Conservation (phyloP, 2,329 filamentous ascomycete genomes). For the Verticillium dahliae region DNA sequence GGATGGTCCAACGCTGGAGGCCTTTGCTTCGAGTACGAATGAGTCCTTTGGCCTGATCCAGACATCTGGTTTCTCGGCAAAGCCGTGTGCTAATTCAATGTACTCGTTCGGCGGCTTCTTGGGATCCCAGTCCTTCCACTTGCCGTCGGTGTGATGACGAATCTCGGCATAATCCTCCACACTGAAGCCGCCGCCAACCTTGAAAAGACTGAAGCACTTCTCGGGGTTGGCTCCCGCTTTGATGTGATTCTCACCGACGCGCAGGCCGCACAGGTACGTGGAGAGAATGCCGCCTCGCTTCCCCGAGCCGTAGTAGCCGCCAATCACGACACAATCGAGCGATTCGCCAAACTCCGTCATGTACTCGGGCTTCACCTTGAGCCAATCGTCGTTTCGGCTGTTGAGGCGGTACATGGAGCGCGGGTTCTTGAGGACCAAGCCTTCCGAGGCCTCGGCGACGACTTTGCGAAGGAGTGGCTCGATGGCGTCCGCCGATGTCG, state of each 20-base stretch:
- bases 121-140: conserved; percentile 82
- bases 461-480: conserved; percentile 76
- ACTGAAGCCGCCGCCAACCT: conserved; percentile 90
- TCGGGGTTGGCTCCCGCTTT: conserved; percentile 54
- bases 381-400: conserved; percentile 90
- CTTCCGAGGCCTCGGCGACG: conserved; percentile 81
- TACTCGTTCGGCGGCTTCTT: conserved; percentile 69
- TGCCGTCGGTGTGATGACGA: conserved; percentile 77
- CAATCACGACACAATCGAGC: conserved; percentile 82
- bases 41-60: conserved; percentile 92
- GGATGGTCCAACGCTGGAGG: conserved; percentile 67
- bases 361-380: conserved; percentile 98
- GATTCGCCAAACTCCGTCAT: conserved; percentile 95
- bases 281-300: conserved; percentile 75
- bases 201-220: conserved; percentile 92
- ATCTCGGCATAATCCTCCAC: conserved; percentile 81
- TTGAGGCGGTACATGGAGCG: conserved; percentile 80
- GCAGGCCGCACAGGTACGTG: conserved; percentile 84
- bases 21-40: conserved; percentile 82
- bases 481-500: conserved; percentile 63
- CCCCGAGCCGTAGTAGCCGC: conserved; percentile 88
- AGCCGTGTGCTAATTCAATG: conserved; percentile 76
- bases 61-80: conserved; percentile 76
- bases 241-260: conserved; percentile 64
- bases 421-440: conserved; percentile 90